phyloP scores from a whole-genome alignment of 139 green algal species.

The Coelastrella sp. region DNA sequence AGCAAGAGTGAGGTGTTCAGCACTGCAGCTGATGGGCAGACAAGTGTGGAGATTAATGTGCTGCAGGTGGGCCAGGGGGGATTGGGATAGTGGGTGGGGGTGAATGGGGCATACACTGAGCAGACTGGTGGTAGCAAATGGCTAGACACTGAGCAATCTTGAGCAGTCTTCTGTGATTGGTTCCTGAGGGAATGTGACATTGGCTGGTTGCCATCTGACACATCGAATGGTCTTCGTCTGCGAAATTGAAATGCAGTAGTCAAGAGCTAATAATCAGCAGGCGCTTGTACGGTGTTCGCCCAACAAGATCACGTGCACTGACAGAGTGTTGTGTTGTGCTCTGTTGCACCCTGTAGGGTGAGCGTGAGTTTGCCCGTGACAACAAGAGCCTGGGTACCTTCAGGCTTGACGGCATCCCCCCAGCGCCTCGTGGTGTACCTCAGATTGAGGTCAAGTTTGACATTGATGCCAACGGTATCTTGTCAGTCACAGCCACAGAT shows the following conservation, averaged over 20 bases:
- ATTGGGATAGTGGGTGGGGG: not conserved
- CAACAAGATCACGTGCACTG: not conserved
- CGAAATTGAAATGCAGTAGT: no score
- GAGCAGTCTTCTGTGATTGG: no score
- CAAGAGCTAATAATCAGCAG: no score
- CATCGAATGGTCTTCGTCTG: no score
- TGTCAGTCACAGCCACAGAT: slow-evolving; percentile 94
- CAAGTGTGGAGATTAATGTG: slow-evolving; percentile 98
- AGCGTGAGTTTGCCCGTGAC: slow-evolving; percentile 79
- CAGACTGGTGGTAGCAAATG: no score
- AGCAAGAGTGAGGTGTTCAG: slow-evolving; percentile 98
- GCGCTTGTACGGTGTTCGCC: no score
- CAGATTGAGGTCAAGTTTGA: slow-evolving; percentile 99
- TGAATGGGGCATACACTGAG: no score
- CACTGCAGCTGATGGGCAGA: slow-evolving; percentile 96
- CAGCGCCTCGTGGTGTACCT: slow-evolving; percentile 94
- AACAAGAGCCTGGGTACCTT: slow-evolving; percentile 99
- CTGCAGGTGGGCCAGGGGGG: slow-evolving; percentile 77
- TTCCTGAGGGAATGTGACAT: no score
- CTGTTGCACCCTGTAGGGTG: slow-evolving; percentile 53
- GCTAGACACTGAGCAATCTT: no score
- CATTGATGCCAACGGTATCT: slow-evolving; percentile 99
- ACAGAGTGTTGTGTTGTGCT: not conserved
- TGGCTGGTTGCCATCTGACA: no score
- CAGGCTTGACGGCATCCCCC: slow-evolving; percentile 96